Evolutionary conservation across 148 eudicot species (phyloP), one percentile per base, ranked within the genome.

Genomic region (Cornus florida): DNA sequence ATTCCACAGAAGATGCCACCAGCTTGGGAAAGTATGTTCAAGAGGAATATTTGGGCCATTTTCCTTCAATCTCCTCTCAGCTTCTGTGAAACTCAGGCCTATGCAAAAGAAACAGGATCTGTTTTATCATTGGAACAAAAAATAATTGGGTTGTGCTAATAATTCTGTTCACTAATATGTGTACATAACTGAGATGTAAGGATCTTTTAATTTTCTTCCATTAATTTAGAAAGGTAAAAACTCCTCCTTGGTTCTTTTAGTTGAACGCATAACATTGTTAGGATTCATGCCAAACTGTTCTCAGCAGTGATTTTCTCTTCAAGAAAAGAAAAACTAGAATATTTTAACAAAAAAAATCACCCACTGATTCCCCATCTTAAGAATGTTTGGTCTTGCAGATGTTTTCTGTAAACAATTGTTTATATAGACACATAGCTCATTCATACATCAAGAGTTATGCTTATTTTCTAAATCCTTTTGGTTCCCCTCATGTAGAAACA

Each of bases 81-180:
- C 90, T 86, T 88, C 90, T 41, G 74, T 66, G 50, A 88, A 88
- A 83, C 87, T 86, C 84, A 88, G 83, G 43, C 90, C 90, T 88
- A 82, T 2, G 39, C 28, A 77, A 48, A 77, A 20, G 41, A 33
- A 80, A 53, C 32, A 68, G 66, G 14, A 74, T 56, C 72, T 17
- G 50, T 16, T 31, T 50, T 65, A 77, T 65, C 7, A 12, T 48
- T 73, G 48, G 48, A 43, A 43, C 31, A 57, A 19, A 59, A 33
- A 57, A 38, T 33, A 70, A 31, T 56, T 60, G 14, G 31, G 69
- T 24, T 28, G 74, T 72, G 68, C 23, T 17, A 19, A 20, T 62
- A 62, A 62, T 62, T 67, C 70, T 5, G 35, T 33, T 72, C 57
- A 59, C 13, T 32, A 59, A 57, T 22, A 59, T 19, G 31, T 19